Percentiles rank a stretch among this genome's conserved stretches.
Conservation (phyloP, 164 flowering plant genomes). For the Magnolia kwangsiensis region DNA sequence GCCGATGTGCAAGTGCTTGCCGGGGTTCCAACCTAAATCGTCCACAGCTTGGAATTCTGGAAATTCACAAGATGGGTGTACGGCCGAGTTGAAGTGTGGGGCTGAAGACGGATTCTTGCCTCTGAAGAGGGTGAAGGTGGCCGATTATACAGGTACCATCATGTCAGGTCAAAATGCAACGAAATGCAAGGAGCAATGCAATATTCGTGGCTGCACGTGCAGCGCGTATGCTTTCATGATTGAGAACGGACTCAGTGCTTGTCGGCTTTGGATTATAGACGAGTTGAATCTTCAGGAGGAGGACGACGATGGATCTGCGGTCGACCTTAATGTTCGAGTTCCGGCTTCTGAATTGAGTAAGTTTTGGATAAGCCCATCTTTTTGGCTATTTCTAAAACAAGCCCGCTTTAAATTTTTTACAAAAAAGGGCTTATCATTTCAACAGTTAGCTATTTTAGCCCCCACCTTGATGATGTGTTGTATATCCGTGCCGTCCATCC, state of each 20-base stretch:
- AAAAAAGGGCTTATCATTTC: too few species aligned
- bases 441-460: too few species aligned
- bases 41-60: slow-evolving; percentile 6
- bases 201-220: background rate
- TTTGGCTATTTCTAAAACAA: too few species aligned
- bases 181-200: background rate
- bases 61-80: slow-evolving; percentile 29
- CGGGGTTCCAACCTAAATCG: slow-evolving; percentile 16
- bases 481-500: too few species aligned
- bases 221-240: background rate
- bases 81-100: slow-evolving; percentile 16
- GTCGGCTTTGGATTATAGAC: background rate
- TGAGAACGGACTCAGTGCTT: background rate
- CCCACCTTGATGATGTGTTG: too few species aligned
- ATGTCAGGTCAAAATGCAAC: background rate
- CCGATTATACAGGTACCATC: background rate
- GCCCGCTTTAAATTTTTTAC: too few species aligned
- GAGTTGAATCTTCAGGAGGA: background rate
- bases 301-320: background rate
- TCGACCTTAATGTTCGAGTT: background rate
- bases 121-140: slow-evolving; percentile 23
- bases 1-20: slow-evolving; percentile 15
- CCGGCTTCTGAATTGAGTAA: slow-evolving; percentile 2
- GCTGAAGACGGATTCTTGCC: slow-evolving; percentile 21
- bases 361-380: background rate